Evolutionary conservation across 2,329 filamentous ascomycete genomes (phyloP), one percentile per base, ranked within the genome.

Genomic region (Rhinocladiella similis): DNA sequence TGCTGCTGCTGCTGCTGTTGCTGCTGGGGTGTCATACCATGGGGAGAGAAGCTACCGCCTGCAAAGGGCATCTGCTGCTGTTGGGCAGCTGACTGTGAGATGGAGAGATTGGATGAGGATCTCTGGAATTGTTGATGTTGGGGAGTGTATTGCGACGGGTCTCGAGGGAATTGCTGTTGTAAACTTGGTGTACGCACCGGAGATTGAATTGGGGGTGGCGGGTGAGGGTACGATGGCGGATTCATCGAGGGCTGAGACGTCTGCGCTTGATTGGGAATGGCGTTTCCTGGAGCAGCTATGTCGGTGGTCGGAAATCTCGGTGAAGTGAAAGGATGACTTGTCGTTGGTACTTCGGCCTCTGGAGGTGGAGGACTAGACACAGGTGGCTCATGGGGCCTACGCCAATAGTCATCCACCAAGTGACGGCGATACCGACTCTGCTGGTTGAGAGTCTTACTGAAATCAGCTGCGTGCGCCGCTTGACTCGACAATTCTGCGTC

Each of bases 401-500:
- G 84, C 89, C 92, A 97, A 63, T 91, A 83, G 53, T 85, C 86
- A 53, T 93, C 86, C 62, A 96, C 79, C 64, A 91, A 95, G 56
- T 92, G 87, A 57, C 81, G 83, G 56, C 94, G 88, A 73, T 89
- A 87, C 38, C 85, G 85, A 56, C 93, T 87, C 71, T 92, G 88
- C 65, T 89, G 83, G 67, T 89, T 91, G 50, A 97, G 80, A 46
- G 83, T 83, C 66, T 94, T 91, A 76, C 93, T 97, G 76, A 88
- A 96, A 65, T 97, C 93, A 56, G 91, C 90, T 16, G 93, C 88
- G 61, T 96, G 90, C 49, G 90, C 85, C 25, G 91, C 90, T 72
- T 97, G 91, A 45, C 89, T 88, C 63, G 94, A 80, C 52, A 97
- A 85, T 66, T 97, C 93, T 46, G 83, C 80, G 25, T 90, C 81